Base-by-base conservation (phyloP, 1,284 basidiomycete species). In the Marasmius sp. region DNA sequence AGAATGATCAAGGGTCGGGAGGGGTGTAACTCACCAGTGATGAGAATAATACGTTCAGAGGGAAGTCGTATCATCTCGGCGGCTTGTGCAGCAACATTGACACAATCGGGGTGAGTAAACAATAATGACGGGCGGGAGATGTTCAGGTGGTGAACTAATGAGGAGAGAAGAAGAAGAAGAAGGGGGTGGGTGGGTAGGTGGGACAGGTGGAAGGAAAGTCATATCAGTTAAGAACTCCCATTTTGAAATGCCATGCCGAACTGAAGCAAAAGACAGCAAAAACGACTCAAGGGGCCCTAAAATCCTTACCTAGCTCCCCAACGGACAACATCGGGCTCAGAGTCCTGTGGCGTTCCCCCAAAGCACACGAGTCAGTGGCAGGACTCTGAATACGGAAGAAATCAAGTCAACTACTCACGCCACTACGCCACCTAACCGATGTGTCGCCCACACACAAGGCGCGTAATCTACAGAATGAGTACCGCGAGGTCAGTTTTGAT, bases 361-460 rank as follows among this genome's bases (percentile, higher is more conserved):
- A n/a, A 59, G 9, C 49, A 61, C 12, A 20, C 27, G 27, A 27
- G 27, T 27, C 27, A 27, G 27, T 27, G 27, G 27, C 27, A 27
- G 27, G 27, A 27, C 27, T 27, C 27, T 27, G 12, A 11, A 11
- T 33, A 33, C 10, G 41, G 45, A 27, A 43, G 11, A 37, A 37
- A 51, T 16, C 57, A 61, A 47, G 16, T 55, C 45, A 48, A 38
- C n/a, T 6, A 60, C 67, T 59, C 61, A 68, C 68, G 67, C 62
- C 39, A 67, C 68, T 53, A 69, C 63, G 43, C 60, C 67, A 20
- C 67, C 68, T 18, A 69, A 45, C n/a, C 68, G 65, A 61, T 70
- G 69, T 3, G 64, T 59, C 5, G 66, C 69, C 69, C 69, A 70
- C 4, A 66, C 65, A 33, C 65, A 68, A 18, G 65, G 62, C 50